These are phyloP conservation scores for Cyclotella sp. DNA, from an alignment of 108 stramenopile species.

Conservation along the genomic window DNA sequence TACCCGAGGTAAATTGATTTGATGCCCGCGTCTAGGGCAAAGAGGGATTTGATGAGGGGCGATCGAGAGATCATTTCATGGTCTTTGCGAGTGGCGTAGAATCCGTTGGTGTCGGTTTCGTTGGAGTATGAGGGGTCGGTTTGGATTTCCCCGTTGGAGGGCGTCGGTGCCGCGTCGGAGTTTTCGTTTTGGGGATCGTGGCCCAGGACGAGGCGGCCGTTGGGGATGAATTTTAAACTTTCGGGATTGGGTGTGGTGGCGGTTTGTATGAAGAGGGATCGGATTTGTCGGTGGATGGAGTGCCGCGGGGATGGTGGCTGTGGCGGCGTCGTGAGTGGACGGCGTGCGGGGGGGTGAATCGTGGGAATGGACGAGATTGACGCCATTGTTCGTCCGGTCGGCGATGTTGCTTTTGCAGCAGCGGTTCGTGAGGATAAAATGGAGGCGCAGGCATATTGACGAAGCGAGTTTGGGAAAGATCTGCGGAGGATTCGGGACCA, in stretches of 20 bases:
- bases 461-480: conserved; percentile 1
- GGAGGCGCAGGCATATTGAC: neutral
- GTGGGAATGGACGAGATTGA: neutral
- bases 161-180: conserved; percentile 10
- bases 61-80: conserved; percentile 73
- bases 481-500: conserved; percentile 1
- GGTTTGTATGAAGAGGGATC: conserved; percentile 95
- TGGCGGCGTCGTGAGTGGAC: neutral
- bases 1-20: conserved; percentile 93
- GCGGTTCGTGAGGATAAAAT: neutral
- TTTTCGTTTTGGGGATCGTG: conserved; percentile 12
- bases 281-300: conserved; percentile 6
- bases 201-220: conserved; percentile 66
- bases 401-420: neutral
- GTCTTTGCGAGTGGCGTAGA: conserved; percentile 62
- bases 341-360: neutral
- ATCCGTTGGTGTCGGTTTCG: conserved; percentile 68
- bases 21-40: conserved; percentile 85
- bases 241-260: conserved; percentile 97
- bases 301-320: neutral
- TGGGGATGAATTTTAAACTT: conserved; percentile 95
- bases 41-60: conserved; percentile 84
- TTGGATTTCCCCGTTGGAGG: conserved; percentile 46
- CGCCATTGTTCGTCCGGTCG: neutral
- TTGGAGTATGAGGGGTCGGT: conserved; percentile 61